Evolutionary conservation across 2,329 filamentous ascomycete genomes (phyloP).

Genomic region (Nakataea oryzae): DNA sequence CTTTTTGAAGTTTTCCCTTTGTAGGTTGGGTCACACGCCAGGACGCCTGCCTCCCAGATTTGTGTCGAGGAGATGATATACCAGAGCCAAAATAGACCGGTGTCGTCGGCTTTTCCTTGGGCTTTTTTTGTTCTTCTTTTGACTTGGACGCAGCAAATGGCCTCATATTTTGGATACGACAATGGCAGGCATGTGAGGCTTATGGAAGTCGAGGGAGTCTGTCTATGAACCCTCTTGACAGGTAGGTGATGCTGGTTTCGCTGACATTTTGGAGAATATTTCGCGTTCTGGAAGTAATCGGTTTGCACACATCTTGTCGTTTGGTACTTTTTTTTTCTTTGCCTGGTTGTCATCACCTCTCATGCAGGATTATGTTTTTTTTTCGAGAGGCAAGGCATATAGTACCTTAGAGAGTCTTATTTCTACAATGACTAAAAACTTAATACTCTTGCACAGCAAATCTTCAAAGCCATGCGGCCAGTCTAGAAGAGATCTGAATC

Average conservation of each 20-base stretch:
- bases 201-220: not conserved
- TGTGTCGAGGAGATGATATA: not conserved
- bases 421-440: not conserved
- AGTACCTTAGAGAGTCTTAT: not conserved
- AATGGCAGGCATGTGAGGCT: not conserved
- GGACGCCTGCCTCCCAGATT: not conserved
- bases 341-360: not conserved
- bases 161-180: not conserved
- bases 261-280: not conserved
- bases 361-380: not conserved
- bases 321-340: not conserved
- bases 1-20: conserved; percentile 4
- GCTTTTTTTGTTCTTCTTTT: not conserved
- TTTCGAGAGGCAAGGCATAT: not conserved
- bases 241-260: not conserved
- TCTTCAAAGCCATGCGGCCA: not conserved
- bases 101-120: not conserved
- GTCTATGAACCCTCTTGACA: not conserved
- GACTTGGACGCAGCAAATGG: not conserved
- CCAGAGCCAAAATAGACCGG: not conserved
- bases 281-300: not conserved
- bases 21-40: conserved; percentile 4
- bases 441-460: not conserved
- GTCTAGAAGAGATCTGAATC: not conserved
- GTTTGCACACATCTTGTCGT: not conserved